Evolutionary conservation across 495 filamentous ascomycete species (phyloP).

Genomic region (Penicillium bovifimosum): DNA sequence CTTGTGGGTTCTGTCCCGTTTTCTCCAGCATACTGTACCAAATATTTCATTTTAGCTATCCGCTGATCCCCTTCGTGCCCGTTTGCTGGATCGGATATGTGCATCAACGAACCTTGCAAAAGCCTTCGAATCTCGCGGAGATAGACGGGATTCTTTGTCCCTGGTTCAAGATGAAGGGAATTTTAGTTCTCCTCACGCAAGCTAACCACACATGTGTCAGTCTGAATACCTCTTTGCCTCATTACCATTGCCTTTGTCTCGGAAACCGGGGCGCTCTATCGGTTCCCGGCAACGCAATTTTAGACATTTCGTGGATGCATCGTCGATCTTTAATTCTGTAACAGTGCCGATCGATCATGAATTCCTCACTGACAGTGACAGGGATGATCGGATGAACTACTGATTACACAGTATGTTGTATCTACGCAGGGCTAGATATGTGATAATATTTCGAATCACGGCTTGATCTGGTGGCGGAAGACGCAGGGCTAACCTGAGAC

Average conservation of each 20-base stretch:
- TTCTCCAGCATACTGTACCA: neutral
- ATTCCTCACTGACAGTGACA: conserved; percentile 26
- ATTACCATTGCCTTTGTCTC: conserved; percentile 3
- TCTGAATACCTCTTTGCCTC: conserved; percentile 3
- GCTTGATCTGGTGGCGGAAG: no score
- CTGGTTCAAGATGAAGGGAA: neutral
- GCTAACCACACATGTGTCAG: neutral
- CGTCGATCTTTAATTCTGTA: conserved; percentile 12
- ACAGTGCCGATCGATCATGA: conserved; percentile 17
- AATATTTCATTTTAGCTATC: conserved; percentile 9
- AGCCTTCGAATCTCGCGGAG: conserved; percentile 4
- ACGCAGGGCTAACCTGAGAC: no score
- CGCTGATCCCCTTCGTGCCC: conserved; percentile 1
- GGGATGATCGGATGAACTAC: conserved; percentile 15
- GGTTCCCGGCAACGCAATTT: conserved; percentile 1
- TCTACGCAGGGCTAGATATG: neutral
- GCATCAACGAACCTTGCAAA: conserved; percentile 11
- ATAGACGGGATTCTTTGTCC: neutral
- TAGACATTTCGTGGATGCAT: conserved; percentile 1
- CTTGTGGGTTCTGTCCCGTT: neutral
- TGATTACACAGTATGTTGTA: no score
- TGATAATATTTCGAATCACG: neutral
- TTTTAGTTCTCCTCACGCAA: neutral
- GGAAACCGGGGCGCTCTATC: neutral
- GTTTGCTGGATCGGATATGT: conserved; percentile 14